Base-by-base conservation (phyloP, 345 rosid genomes). In the Schrenkiella parvula region DNA sequence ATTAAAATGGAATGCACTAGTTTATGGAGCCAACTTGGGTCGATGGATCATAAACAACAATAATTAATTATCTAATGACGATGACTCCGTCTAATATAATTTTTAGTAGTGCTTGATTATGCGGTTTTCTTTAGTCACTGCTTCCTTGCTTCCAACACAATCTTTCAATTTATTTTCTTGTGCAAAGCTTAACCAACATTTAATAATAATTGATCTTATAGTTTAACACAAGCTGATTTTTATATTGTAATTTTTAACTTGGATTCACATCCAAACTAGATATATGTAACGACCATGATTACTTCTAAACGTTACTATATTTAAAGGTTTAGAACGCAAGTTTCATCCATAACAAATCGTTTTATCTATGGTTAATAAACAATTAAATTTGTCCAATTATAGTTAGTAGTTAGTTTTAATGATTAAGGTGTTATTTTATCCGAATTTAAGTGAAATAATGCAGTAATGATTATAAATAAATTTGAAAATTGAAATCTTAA, bases 71-170 rank as follows among this genome's bases (percentile, higher is more conserved):
- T 42, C 41, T 68, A 61, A 61, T 52, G 79, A 61, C 70, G 64
- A 60, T 42, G 64, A 68, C 50, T 42, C 18, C 44, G 52, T 48
- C 39, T 65, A 48, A 41, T 19, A 38, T 29, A 5, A 65, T 48
- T 39, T n/a, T 66, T 55, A 46, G 46, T 56, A 19, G 31, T 64
- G 77, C 25, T 58, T 68, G 64, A 35, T 75, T 61, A 75, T 68
- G 9, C 37, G 39, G 38, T 51, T 47, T 66, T 66, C 28, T 31
- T 43, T 52, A 19, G 15, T 62, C 70, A 53, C 43, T 75, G 74
- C 74, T 75, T 75, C 79, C 74, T 68, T 68, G 65, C 70, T 68
- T 75, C 74, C 70, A 75, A 62, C 79, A 75, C 74, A 46, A 25
- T 29, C 47, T 41, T 58, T 66, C 15, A 10, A 13, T 12, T 15